Conservation (phyloP, 208 protist species). For the Wallacemonas sp. region DNA sequence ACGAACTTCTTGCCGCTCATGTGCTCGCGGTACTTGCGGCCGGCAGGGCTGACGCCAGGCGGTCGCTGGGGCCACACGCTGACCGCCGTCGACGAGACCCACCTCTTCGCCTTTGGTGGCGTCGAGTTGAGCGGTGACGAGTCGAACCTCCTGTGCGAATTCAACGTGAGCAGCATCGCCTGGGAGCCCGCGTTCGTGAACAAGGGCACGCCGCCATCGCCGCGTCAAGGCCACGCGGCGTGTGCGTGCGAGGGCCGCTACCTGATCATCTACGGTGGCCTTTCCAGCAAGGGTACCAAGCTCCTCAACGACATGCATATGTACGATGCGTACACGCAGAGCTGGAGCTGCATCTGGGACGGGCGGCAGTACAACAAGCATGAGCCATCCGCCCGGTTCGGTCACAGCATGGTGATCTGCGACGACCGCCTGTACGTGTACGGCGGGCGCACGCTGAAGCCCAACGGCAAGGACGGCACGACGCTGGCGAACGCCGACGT, state of each 20-base stretch:
- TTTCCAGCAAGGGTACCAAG: slow-evolving; percentile 27
- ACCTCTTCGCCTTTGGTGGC: slow-evolving; percentile 70
- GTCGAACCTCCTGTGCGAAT: slow-evolving; percentile 53
- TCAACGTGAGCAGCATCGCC: slow-evolving; percentile 53
- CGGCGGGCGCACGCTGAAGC: slow-evolving; percentile 53
- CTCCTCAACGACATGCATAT: slow-evolving; percentile 62
- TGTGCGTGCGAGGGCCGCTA: slow-evolving; percentile 64
- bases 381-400: slow-evolving; percentile 65
- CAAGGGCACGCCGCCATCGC: slow-evolving; percentile 24
- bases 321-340: slow-evolving; percentile 57
- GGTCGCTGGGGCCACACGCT: slow-evolving; percentile 77
- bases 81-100: slow-evolving; percentile 41
- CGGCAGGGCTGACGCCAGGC: slow-evolving; percentile 53
- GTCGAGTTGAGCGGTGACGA: slow-evolving; percentile 46
- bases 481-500: slow-evolving; percentile 36
- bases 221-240: slow-evolving; percentile 74
- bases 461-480: slow-evolving; percentile 18
- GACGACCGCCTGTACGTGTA: slow-evolving; percentile 77
- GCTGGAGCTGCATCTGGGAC: slow-evolving; percentile 70
- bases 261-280: slow-evolving; percentile 72
- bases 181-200: slow-evolving; percentile 69
- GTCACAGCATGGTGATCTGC: slow-evolving; percentile 70
- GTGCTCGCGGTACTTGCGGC: slow-evolving; percentile 74
- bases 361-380: slow-evolving; percentile 40
- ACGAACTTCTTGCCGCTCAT: slow-evolving; percentile 84